Percentiles rank a stretch among this genome's conserved stretches.
phyloP scores from a whole-genome alignment of 208 protist genomes.

The Trypanosoma grayi region DNA sequence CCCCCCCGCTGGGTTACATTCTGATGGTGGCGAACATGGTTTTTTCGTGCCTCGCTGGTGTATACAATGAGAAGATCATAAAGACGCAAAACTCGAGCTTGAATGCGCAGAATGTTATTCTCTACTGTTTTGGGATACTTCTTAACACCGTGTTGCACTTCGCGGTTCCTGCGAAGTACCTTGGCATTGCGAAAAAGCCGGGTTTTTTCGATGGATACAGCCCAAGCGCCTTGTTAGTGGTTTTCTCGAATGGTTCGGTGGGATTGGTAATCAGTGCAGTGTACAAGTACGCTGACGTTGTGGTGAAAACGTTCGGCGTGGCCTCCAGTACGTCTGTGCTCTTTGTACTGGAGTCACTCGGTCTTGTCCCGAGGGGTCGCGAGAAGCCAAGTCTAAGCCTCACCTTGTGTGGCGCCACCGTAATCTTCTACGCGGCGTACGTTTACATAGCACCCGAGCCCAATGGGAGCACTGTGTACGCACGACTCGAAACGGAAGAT shows the following conservation, averaged over 20 bases:
- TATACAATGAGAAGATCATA: conserved; percentile 23
- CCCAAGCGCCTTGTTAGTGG: background rate
- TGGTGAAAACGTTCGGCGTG: conserved; percentile 23
- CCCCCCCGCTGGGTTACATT: conserved; percentile 3
- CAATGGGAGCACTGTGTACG: background rate
- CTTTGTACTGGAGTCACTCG: conserved; percentile 10
- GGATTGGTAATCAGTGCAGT: conserved; percentile 17
- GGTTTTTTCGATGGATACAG: conserved; percentile 19
- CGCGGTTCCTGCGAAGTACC: background rate
- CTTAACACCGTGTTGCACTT: conserved; percentile 5
- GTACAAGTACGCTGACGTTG: conserved; percentile 24
- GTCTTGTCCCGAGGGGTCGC: conserved; percentile 1
- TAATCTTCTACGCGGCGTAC: conserved; percentile 20
- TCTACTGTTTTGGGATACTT: conserved; percentile 15
- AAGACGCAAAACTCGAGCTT: conserved; percentile 8
- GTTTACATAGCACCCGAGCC: conserved; percentile 10
- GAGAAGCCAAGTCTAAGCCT: background rate
- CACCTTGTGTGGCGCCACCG: background rate
- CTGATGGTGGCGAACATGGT: conserved; percentile 2
- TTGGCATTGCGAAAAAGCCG: background rate
- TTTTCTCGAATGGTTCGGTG: conserved; percentile 15
- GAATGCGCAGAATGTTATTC: conserved; percentile 20
- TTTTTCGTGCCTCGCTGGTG: conserved; percentile 14
- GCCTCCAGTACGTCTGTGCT: conserved; percentile 11
- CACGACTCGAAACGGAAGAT: background rate